phyloP scores from a whole-genome alignment of 1,284 basidiomycete genomes.

The Ceratorhiza oryzae-sativae region DNA sequence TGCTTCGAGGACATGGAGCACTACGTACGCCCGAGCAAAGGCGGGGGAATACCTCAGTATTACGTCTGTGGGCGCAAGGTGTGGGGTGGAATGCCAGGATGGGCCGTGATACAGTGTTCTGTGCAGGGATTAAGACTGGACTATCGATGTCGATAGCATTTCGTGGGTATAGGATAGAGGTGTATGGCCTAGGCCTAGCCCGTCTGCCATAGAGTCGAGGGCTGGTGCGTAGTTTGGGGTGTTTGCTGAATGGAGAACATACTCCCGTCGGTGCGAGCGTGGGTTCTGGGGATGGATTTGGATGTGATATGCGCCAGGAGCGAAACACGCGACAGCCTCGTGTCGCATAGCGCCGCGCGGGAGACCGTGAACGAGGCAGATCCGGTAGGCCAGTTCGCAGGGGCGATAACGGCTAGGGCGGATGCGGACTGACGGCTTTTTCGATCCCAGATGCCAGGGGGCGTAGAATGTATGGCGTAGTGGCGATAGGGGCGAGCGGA shows the following conservation, averaged over 20 bases:
- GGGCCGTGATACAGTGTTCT: neutral
- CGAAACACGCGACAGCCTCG: slow-evolving; percentile 33
- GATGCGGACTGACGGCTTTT: neutral
- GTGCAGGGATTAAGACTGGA: neutral
- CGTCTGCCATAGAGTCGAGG: neutral
- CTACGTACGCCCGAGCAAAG: slow-evolving; percentile 14
- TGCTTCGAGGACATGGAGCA: neutral
- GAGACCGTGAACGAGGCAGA: neutral
- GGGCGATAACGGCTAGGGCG: slow-evolving; percentile 21
- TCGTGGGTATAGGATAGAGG: neutral
- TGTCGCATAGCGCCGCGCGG: slow-evolving; percentile 3
- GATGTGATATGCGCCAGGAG: slow-evolving; percentile 19
- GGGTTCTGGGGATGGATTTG: neutral
- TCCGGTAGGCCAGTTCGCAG: neutral
- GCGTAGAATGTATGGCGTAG: neutral
- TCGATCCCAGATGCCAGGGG: neutral
- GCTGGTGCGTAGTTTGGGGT: neutral
- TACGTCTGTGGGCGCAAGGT: slow-evolving; percentile 28
- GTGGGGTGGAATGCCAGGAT: neutral
- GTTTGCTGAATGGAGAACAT: neutral
- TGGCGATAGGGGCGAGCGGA: neutral
- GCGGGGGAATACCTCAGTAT: slow-evolving; percentile 22
- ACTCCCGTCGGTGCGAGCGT: neutral
- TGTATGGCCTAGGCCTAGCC: neutral
- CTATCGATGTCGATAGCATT: slow-evolving; percentile 25